Percentiles rank a stretch among this genome's conserved stretches.
phyloP scores from a whole-genome alignment of 164 flowering plant species.

The Tetracentron sinense region DNA sequence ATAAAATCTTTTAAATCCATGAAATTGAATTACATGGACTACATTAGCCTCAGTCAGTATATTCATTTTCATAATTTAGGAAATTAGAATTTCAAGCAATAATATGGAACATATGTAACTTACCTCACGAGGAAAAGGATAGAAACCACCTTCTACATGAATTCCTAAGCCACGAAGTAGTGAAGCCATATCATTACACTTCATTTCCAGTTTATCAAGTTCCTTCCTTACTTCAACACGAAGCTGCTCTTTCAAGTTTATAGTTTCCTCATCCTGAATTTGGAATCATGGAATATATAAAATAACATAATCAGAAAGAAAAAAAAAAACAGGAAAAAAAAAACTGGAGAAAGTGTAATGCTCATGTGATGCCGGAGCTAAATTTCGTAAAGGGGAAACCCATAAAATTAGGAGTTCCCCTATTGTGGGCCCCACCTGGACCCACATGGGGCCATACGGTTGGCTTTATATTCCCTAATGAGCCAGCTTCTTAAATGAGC shows the following conservation, averaged over 20 bases:
- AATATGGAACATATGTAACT: slow-evolving; percentile 13
- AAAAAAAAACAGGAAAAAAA: not conserved
- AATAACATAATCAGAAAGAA: too few relatives aligned
- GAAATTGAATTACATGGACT: too few relatives aligned
- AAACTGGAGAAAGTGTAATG: not conserved
- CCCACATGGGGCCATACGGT: too few relatives aligned
- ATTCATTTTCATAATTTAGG: not conserved
- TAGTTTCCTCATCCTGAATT: slow-evolving; percentile 68
- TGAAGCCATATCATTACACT: slow-evolving; percentile 65
- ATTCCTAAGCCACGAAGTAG: slow-evolving; percentile 74
- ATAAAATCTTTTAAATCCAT: too few relatives aligned
- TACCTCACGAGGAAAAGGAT: slow-evolving; percentile 55
- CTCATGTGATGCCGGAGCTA: not conserved
- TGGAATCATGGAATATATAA: slow-evolving; percentile 6
- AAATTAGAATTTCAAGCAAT: not conserved
- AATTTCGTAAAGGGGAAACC: too few relatives aligned
- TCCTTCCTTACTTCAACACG: slow-evolving; percentile 56
- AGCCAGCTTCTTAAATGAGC: too few relatives aligned
- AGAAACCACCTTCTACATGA: slow-evolving; percentile 41
- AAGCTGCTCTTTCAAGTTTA: slow-evolving; percentile 68
- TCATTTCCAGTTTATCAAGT: slow-evolving; percentile 50
- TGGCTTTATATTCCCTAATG: too few relatives aligned
- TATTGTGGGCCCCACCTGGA: too few relatives aligned
- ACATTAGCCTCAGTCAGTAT: not conserved
- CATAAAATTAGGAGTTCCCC: too few relatives aligned